Conservation (phyloP, 2,329 filamentous ascomycete species). For the Sclerotinia subarctica region DNA sequence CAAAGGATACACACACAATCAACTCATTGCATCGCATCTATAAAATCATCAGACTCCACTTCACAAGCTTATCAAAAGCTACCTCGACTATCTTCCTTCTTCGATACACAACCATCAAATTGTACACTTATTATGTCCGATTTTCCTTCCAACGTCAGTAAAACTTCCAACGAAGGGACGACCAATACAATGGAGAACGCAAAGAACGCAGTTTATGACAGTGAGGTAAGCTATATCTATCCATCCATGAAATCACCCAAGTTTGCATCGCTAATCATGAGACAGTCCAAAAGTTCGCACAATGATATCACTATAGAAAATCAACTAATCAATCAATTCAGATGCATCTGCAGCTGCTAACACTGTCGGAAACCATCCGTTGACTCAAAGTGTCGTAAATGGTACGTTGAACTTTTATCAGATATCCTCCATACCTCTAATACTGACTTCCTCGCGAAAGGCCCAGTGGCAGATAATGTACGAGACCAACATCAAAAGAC, state of each 20-base stretch:
- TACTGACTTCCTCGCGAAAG: slow-evolving; percentile 40
- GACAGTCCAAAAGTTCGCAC: slow-evolving; percentile 12
- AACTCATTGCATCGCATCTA: neutral
- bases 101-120: slow-evolving; percentile 1
- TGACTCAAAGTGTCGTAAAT: slow-evolving; percentile 37
- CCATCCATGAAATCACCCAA: neutral
- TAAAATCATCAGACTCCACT: neutral
- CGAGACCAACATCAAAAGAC: slow-evolving; percentile 56
- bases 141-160: slow-evolving; percentile 18
- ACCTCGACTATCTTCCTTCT: neutral
- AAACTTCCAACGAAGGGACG: slow-evolving; percentile 4
- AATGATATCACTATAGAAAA: neutral
- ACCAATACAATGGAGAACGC: slow-evolving; percentile 17
- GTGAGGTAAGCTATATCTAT: slow-evolving; percentile 18
- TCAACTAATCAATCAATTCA: slow-evolving; percentile 30
- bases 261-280: slow-evolving; percentile 8
- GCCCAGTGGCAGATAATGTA: slow-evolving; percentile 57
- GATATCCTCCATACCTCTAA: neutral
- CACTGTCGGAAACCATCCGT: slow-evolving; percentile 37
- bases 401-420: slow-evolving; percentile 29
- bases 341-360: slow-evolving; percentile 37
- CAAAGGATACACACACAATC: neutral
- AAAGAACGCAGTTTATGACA: slow-evolving; percentile 19
- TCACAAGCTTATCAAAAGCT: neutral
- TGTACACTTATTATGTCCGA: slow-evolving; percentile 8